These are phyloP conservation scores for Solanum hybrid DNA, from an alignment of 305 asterid species.

Conservation along the genomic window DNA sequence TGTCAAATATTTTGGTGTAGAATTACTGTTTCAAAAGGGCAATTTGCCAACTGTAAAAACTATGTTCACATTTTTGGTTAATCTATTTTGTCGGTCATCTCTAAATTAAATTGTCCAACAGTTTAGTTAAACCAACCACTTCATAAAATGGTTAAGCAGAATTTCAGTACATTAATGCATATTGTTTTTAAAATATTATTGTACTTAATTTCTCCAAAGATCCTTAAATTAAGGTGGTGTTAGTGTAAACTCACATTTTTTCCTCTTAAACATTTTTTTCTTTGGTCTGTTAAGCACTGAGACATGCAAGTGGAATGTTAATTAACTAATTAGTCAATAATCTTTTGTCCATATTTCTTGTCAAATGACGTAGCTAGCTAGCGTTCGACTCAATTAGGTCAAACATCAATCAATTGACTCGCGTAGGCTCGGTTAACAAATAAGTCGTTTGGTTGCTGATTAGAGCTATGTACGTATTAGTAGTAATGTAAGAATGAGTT, in stretches of 20 bases:
- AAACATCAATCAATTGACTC: background rate
- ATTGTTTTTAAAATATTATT: background rate
- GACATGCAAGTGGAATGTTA: background rate
- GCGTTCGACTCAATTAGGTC: background rate
- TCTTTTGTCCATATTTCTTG: background rate
- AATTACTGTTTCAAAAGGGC: background rate
- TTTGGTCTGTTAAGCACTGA: background rate
- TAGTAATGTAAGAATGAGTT: background rate
- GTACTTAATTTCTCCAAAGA: background rate
- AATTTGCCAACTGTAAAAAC: background rate
- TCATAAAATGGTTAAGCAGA: background rate
- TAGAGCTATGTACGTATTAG: background rate
- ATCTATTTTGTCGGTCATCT: background rate
- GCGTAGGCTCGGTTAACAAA: background rate
- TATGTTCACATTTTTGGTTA: background rate
- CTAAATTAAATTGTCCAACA: background rate
- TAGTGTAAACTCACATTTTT: background rate
- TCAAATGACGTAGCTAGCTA: background rate
- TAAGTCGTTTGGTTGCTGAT: background rate
- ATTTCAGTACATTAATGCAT: background rate
- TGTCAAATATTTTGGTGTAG: background rate
- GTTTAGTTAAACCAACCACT: background rate
- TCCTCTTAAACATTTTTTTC: background rate
- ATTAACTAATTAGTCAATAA: background rate
- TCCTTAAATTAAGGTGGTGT: background rate